phyloP scores from a whole-genome alignment of 305 asterid genomes.

The Fraxinus velutina region DNA sequence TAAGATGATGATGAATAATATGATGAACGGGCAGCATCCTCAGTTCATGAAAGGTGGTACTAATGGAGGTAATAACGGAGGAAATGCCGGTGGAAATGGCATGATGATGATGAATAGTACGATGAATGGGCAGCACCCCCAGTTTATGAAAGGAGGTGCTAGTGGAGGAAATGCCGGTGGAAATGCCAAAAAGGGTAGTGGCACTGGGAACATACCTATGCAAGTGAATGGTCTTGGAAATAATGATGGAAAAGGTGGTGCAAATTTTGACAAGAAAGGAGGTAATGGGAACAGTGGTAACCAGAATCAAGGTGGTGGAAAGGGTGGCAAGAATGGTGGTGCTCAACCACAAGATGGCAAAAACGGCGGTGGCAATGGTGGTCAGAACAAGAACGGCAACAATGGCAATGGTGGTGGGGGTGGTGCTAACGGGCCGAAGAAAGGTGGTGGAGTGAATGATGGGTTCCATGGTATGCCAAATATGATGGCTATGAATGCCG shows the following conservation, averaged over 20 bases:
- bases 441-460: not conserved
- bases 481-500: conserved; percentile 48
- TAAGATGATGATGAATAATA: conserved; percentile 36
- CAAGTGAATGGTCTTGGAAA: conserved; percentile 28
- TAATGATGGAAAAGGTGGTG: conserved; percentile 11
- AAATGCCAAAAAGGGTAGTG: conserved; percentile 5
- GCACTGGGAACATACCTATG: conserved; percentile 20
- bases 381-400: conserved; percentile 17
- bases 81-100: conserved; percentile 24
- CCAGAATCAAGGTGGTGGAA: conserved; percentile 35
- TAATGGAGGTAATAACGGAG: conserved; percentile 19
- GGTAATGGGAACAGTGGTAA: conserved; percentile 27
- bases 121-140: conserved; percentile 36
- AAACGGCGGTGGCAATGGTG: conserved; percentile 23
- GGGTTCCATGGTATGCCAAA: conserved; percentile 39
- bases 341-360: conserved; percentile 3
- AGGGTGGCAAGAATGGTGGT: conserved; percentile 25
- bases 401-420: conserved; percentile 24
- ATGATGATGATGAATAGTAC: conserved; percentile 33
- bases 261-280: conserved; percentile 28
- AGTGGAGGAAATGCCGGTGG: conserved; percentile 10
- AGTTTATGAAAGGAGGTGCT: conserved; percentile 28
- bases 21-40: conserved; percentile 32
- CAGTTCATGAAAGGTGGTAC: conserved; percentile 32
- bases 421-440: conserved; percentile 5